Evolutionary conservation across 495 filamentous ascomycete species (phyloP).

Genomic region (Hyaloscypha hepaticicola): DNA sequence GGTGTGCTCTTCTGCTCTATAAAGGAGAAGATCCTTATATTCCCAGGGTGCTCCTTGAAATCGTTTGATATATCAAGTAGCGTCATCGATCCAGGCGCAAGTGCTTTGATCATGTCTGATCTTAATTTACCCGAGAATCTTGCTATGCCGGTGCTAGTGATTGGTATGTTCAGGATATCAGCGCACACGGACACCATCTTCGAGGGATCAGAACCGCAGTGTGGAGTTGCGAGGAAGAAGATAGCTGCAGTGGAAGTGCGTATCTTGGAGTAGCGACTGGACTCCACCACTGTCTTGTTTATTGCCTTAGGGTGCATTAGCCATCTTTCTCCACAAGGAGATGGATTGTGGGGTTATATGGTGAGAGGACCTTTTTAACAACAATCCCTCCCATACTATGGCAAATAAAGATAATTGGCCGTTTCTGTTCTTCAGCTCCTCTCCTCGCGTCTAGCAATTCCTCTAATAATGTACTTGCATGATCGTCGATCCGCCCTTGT

Average conservation of each 20-base stretch:
- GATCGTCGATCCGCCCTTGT: conserved; percentile 3
- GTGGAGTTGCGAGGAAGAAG: conserved; percentile 49
- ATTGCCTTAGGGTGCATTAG: not conserved
- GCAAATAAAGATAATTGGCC: conserved; percentile 42
- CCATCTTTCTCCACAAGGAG: no score
- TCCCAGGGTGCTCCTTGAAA: conserved; percentile 9
- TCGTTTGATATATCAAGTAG: conserved; percentile 11
- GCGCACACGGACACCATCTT: not conserved
- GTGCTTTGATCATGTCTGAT: conserved; percentile 1
- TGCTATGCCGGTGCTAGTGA: not conserved
- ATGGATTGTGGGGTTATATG: not conserved
- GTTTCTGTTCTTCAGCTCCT: not conserved
- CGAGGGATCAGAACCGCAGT: conserved; percentile 38
- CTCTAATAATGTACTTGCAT: conserved; percentile 16
- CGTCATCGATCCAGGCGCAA: not conserved
- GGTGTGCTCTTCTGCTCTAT: conserved; percentile 13
- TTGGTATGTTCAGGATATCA: not conserved
- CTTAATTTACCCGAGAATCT: not conserved
- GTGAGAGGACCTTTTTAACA: conserved; percentile 41
- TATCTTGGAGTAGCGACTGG: conserved; percentile 34
- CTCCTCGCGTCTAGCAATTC: conserved; percentile 6
- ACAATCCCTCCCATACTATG: conserved; percentile 51
- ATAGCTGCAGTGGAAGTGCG: conserved; percentile 38
- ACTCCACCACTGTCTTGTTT: not conserved
- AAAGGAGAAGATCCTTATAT: conserved; percentile 14